Evolutionary conservation across 1,284 basidiomycete species (phyloP).

Genomic region (Flammula alnicola): DNA sequence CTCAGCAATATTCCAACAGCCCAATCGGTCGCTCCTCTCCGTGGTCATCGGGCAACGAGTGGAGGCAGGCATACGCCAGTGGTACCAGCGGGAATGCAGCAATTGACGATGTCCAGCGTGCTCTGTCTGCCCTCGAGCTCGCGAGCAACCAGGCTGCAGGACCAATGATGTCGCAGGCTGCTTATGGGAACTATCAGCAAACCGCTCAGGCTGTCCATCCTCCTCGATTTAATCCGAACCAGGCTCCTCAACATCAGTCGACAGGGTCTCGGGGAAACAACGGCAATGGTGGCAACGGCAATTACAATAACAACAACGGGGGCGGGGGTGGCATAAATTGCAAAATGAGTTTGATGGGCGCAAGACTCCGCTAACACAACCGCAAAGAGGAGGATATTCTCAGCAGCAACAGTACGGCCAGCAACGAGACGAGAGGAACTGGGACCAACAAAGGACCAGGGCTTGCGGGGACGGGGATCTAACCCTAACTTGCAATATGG

Average conservation of each 20-base stretch:
- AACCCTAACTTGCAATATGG: constrained; percentile 71
- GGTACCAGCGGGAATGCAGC: constrained; percentile 38
- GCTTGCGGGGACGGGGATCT: constrained; percentile 58
- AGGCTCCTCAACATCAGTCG: constrained; percentile 42
- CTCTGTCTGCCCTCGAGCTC: constrained; percentile 70
- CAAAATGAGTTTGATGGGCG: constrained; percentile 68
- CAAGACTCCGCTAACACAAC: constrained; percentile 49
- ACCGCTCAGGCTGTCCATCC: constrained; percentile 61
- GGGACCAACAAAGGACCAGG: constrained; percentile 57
- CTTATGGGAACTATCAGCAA: constrained; percentile 39
- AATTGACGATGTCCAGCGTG: constrained; percentile 78
- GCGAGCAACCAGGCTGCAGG: constrained; percentile 34
- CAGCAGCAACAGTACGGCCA: constrained; percentile 35
- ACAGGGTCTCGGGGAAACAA: constrained; percentile 27
- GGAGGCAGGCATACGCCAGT: constrained; percentile 50
- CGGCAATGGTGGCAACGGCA: constrained; percentile 21
- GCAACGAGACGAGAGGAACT: constrained; percentile 40
- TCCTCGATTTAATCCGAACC: constrained; percentile 66
- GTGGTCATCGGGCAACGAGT: constrained; percentile 66
- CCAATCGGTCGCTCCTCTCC: constrained; percentile 68
- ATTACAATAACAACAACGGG: constrained; percentile 17
- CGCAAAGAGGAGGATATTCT: constrained; percentile 23
- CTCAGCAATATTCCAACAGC: constrained; percentile 59
- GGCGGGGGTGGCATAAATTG: constrained; percentile 35
- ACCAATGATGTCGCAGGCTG: constrained; percentile 28